A percentile compares a stretch with the other conserved stretches of the same genome.
Evolutionary conservation across 495 filamentous ascomycete species (phyloP).

Genomic region (Trichoderma reesei): DNA sequence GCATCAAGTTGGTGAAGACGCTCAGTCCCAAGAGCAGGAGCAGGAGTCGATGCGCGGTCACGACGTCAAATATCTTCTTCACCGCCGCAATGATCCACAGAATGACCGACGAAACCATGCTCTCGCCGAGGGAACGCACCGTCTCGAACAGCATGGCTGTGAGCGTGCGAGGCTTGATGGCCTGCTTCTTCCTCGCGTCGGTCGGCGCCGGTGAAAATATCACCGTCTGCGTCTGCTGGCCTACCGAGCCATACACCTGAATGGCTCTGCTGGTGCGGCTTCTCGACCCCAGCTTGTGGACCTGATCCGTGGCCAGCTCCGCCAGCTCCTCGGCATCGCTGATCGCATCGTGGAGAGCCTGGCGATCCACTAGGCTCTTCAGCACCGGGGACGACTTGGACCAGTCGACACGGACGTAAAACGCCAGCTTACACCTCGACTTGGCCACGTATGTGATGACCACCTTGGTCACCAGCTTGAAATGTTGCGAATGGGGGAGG

Average conservation of each 20-base stretch:
- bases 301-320: conserved; percentile 80
- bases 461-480: conserved; percentile 80
- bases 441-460: conserved; percentile 90
- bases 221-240: conserved; percentile 56
- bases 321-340: conserved; percentile 77
- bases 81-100: conserved; percentile 58
- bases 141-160: conserved; percentile 61
- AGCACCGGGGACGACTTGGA: conserved; percentile 52
- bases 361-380: conserved; percentile 66
- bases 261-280: conserved; percentile 85
- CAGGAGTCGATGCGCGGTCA: conserved; percentile 67
- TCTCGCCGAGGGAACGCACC: conserved; percentile 56
- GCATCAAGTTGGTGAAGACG: conserved; percentile 56
- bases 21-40: conserved; percentile 57
- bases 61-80: conserved; percentile 54
- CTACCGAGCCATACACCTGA: conserved; percentile 79
- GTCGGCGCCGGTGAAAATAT: conserved; percentile 46
- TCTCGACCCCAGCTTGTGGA: conserved; percentile 68
- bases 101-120: conserved; percentile 59
- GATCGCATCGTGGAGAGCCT: conserved; percentile 69
- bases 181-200: conserved; percentile 35
- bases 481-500: conserved; percentile 67
- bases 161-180: conserved; percentile 58
- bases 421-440: conserved; percentile 80
- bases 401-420: conserved; percentile 86